phyloP scores from a whole-genome alignment of 441 rosid genomes.

The Erysimum cheiri region DNA sequence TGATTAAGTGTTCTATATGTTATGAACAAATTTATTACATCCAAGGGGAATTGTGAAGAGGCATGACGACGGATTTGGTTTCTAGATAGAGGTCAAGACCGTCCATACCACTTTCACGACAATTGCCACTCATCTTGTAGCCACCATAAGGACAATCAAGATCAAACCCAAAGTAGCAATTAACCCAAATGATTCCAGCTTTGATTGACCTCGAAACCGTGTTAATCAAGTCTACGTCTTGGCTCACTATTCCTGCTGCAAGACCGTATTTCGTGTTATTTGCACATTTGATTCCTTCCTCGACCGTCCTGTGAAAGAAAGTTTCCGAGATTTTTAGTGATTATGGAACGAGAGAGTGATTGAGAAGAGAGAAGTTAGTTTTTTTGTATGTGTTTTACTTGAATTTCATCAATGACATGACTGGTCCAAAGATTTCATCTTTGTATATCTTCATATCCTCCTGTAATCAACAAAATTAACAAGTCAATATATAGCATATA shows the following conservation, averaged over 20 bases:
- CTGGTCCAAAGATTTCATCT: slow-evolving; percentile 91
- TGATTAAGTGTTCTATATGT: background rate
- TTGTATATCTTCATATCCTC: slow-evolving; percentile 70
- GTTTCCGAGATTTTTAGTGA: background rate
- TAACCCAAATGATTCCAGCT: slow-evolving; percentile 79
- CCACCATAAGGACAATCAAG: slow-evolving; percentile 76
- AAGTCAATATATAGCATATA: background rate
- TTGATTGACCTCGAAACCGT: slow-evolving; percentile 83
- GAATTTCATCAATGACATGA: slow-evolving; percentile 82
- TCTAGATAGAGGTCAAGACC: slow-evolving; percentile 69
- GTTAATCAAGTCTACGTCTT: slow-evolving; percentile 69
- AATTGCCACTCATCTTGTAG: slow-evolving; percentile 77
- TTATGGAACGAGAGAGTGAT: background rate
- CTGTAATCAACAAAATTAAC: slow-evolving; percentile 42
- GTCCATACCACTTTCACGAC: slow-evolving; percentile 69
- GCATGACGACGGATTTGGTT: slow-evolving; percentile 74
- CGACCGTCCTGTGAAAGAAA: slow-evolving; percentile 61
- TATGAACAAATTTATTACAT: slow-evolving; percentile 42
- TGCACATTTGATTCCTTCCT: slow-evolving; percentile 77
- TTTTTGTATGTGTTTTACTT: slow-evolving; percentile 47
- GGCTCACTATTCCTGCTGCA: slow-evolving; percentile 84
- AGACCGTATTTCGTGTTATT: slow-evolving; percentile 75
- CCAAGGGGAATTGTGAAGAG: slow-evolving; percentile 81
- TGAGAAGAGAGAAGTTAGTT: background rate
- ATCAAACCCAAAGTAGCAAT: slow-evolving; percentile 73